phyloP scores from a whole-genome alignment of 2,329 filamentous ascomycete genomes.

The Endothia cerciana region DNA sequence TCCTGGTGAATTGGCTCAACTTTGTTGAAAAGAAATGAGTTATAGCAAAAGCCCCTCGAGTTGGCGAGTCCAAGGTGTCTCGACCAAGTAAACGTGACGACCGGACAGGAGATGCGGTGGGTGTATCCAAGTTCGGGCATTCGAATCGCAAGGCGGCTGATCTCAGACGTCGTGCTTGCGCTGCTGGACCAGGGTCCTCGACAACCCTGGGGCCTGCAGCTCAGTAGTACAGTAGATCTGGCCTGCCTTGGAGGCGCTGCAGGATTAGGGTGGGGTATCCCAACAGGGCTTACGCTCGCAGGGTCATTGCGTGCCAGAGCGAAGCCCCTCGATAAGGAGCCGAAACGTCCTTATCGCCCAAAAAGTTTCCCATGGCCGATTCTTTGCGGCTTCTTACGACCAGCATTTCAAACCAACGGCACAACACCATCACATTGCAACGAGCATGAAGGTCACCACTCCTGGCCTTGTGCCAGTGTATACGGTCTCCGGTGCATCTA shows the following conservation, averaged over 20 bases:
- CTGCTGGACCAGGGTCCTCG: not conserved
- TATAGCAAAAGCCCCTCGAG: not conserved
- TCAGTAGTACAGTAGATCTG: not conserved
- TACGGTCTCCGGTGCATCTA: slow-evolving; percentile 89
- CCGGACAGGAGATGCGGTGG: slow-evolving; percentile 5
- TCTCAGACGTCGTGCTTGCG: slow-evolving; percentile 5
- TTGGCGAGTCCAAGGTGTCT: not conserved
- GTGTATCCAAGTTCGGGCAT: not conserved
- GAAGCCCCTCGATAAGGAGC: slow-evolving; percentile 6
- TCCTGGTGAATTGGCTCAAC: not conserved
- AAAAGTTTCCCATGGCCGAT: slow-evolving; percentile 18
- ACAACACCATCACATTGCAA: not conserved
- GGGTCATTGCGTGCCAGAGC: not conserved
- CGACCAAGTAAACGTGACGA: not conserved
- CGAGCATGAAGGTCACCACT: slow-evolving; percentile 77
- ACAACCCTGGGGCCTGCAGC: not conserved
- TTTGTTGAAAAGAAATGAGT: not conserved
- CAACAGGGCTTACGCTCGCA: not conserved
- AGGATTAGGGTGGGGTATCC: not conserved
- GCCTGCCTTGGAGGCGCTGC: slow-evolving; percentile 1
- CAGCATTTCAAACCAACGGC: not conserved
- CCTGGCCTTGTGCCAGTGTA: slow-evolving; percentile 86
- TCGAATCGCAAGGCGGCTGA: slow-evolving; percentile 16
- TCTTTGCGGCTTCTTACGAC: not conserved
- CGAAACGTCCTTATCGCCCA: slow-evolving; percentile 17